These are phyloP conservation scores for Flaveria linearis DNA, from an alignment of 129 eudicot species.

Conservation along the genomic window DNA sequence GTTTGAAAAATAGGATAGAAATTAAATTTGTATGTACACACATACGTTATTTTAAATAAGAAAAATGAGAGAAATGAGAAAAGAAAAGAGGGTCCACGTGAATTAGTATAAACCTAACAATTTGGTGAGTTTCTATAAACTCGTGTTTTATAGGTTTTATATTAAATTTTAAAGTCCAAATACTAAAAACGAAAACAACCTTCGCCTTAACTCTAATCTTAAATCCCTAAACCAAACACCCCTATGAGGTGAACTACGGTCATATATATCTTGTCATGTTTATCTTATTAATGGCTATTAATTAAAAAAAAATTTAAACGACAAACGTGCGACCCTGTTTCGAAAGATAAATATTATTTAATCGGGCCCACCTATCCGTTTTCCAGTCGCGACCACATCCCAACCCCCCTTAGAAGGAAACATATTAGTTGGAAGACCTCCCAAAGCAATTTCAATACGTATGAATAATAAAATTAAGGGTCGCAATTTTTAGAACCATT, in stretches of 20 bases:
- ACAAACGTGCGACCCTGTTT: no score
- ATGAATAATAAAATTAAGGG: not conserved
- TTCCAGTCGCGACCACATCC: no score
- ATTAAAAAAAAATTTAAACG: no score
- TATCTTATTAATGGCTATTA: not conserved
- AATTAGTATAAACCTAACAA: constrained; percentile 3
- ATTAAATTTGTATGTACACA: no score
- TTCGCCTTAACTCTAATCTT: not conserved
- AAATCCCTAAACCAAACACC: not conserved
- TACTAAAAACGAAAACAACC: not conserved
- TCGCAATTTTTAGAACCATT: not conserved
- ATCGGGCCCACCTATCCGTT: no score
- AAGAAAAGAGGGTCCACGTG: not conserved
- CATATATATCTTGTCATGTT: not conserved
- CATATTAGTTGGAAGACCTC: no score
- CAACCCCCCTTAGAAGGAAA: no score
- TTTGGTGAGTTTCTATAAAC: not conserved
- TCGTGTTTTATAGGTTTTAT: not conserved
- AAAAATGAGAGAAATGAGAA: not conserved
- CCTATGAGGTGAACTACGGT: not conserved
- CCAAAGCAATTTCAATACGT: no score
- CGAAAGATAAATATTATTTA: no score
- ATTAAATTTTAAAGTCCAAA: not conserved
- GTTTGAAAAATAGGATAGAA: not conserved
- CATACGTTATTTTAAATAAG: not conserved